Percentiles rank a stretch among this genome's conserved stretches.
Evolutionary conservation across 768 basidiomycete genomes (phyloP).

Genomic region (Boletus reticulatus): DNA sequence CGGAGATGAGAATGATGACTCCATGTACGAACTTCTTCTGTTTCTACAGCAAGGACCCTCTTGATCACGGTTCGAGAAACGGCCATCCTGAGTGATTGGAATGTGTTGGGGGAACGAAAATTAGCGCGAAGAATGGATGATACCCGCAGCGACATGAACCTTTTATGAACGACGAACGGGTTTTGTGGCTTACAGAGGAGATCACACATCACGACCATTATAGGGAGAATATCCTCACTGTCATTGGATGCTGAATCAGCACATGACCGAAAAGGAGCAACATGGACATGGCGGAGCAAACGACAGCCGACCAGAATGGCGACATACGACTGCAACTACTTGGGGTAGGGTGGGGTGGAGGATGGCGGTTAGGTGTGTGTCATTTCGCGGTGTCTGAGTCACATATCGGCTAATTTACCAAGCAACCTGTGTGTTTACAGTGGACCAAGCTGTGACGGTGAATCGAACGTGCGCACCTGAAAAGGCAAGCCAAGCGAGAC

Average conservation of each 20-base stretch:
- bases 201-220: background rate
- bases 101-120: background rate
- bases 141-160: background rate
- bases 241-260: slow-evolving; percentile 8
- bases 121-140: too few species aligned
- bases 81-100: slow-evolving; percentile 25
- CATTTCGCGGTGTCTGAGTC: background rate
- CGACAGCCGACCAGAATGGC: too few species aligned
- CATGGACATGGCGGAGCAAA: too few species aligned
- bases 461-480: slow-evolving; percentile 26
- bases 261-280: background rate
- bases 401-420: background rate
- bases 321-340: too few species aligned
- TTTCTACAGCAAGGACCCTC: slow-evolving; percentile 74
- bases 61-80: slow-evolving; percentile 69
- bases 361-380: too few species aligned
- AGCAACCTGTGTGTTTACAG: too few species aligned
- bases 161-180: background rate
- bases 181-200: background rate
- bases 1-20: background rate
- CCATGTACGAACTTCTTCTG: slow-evolving; percentile 53
- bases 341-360: too few species aligned
- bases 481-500: slow-evolving; percentile 11
- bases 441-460: too few species aligned
- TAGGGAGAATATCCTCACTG: background rate